Percentiles rank a stretch among this genome's conserved stretches.
Conservation (phyloP, 768 basidiomycete species). For the Arthromyces matolae region DNA sequence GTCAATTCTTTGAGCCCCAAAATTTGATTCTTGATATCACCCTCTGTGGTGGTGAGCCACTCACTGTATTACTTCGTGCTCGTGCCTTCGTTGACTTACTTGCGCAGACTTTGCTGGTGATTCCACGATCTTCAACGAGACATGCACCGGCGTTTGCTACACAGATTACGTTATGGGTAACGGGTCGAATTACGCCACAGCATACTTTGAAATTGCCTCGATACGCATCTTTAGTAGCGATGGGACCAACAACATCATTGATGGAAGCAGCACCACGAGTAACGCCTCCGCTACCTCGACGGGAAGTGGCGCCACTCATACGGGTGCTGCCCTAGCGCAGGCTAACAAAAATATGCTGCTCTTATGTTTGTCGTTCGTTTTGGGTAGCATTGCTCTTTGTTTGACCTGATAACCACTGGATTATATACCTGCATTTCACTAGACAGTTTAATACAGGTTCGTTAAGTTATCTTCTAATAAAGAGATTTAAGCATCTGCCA, state of each 20-base stretch:
- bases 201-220: conserved; percentile 70
- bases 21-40: conserved; percentile 73
- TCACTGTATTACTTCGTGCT: conserved; percentile 1
- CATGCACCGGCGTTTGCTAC: conserved; percentile 68
- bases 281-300: conserved; percentile 1
- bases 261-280: conserved; percentile 4
- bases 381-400: conserved; percentile 4
- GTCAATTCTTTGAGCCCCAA: conserved; percentile 56
- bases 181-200: conserved; percentile 56
- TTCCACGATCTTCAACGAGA: conserved; percentile 49
- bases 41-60: conserved; percentile 51
- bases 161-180: conserved; percentile 64
- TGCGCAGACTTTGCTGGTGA: conserved; percentile 53
- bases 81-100: too few species aligned
- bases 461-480: too few species aligned
- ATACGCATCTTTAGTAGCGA: conserved; percentile 45
- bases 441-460: too few species aligned
- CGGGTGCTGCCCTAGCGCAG: background rate
- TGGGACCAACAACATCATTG: conserved; percentile 25
- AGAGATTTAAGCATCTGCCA: conserved; percentile 36
- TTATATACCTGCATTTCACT: too few species aligned
- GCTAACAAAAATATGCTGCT: background rate
- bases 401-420: background rate
- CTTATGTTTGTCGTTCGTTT: background rate
- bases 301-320: conserved; percentile 1